phyloP scores from a whole-genome alignment of 441 rosid genomes.

The Gossypium schwendimanii region DNA sequence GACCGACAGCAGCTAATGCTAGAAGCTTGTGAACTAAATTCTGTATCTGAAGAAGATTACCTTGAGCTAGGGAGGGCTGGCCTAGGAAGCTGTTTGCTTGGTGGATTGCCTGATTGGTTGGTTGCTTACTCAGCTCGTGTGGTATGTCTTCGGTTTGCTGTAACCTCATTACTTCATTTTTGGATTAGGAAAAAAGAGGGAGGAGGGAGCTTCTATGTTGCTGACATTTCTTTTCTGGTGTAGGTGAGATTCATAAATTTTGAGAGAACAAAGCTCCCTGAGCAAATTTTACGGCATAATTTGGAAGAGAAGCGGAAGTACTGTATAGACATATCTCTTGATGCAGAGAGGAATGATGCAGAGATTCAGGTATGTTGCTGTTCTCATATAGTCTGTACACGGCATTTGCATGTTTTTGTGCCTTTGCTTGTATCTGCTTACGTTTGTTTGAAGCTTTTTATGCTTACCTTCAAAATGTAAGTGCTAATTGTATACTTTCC shows the following conservation, averaged over 20 bases:
- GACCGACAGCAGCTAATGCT: conserved; percentile 84
- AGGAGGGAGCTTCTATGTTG: conserved; percentile 10
- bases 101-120: conserved; percentile 96
- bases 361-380: conserved; percentile 80
- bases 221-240: conserved; percentile 24
- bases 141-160: conserved; percentile 37
- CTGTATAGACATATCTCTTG: conserved; percentile 62
- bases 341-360: conserved; percentile 94
- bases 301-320: conserved; percentile 90
- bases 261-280: conserved; percentile 97
- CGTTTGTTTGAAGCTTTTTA: background rate
- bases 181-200: background rate
- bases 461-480: conserved; percentile 15
- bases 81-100: conserved; percentile 93
- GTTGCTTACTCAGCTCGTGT: conserved; percentile 91
- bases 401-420: background rate
- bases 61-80: conserved; percentile 98
- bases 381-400: conserved; percentile 3
- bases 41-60: conserved; percentile 91
- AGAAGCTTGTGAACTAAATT: conserved; percentile 79
- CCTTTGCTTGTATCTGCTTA: background rate
- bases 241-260: conserved; percentile 95
- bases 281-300: conserved; percentile 83
- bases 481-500: conserved; percentile 16
- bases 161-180: background rate